Evolutionary conservation across 805 yeast genomes (phyloP).

Genomic region (Nakazawaea anatomiae): DNA sequence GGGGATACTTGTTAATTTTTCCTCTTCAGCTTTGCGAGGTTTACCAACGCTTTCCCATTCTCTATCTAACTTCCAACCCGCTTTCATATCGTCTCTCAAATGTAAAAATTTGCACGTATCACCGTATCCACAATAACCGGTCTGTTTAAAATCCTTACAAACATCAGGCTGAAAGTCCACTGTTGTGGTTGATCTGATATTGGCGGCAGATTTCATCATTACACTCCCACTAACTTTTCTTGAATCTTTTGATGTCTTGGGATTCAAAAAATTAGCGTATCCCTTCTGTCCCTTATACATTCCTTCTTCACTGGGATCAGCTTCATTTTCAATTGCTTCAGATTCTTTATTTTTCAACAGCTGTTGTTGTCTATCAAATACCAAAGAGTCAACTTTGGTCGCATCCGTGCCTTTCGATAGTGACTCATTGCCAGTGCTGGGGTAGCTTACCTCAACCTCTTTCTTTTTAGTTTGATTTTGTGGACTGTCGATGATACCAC

Average conservation of each 20-base stretch:
- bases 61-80: conserved; percentile 55
- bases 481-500: too few species aligned
- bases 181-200: conserved; percentile 59
- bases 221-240: conserved; percentile 19
- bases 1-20: conserved; percentile 32
- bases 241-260: conserved; percentile 14
- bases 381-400: conserved; percentile 17
- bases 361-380: conserved; percentile 18
- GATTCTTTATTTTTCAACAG: background rate
- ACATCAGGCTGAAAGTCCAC: conserved; percentile 90
- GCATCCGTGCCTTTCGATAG: conserved; percentile 3
- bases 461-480: too few species aligned
- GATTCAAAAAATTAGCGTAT: conserved; percentile 20
- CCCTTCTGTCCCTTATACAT: conserved; percentile 22
- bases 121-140: conserved; percentile 96
- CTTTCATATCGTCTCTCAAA: conserved; percentile 76
- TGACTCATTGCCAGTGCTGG: background rate
- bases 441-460: background rate
- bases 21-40: conserved; percentile 2
- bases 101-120: conserved; percentile 95
- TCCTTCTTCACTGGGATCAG: conserved; percentile 16
- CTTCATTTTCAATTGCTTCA: conserved; percentile 9
- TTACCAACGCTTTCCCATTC: conserved; percentile 59
- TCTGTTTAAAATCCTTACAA: conserved; percentile 85
- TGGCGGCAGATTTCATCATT: conserved; percentile 34